phyloP scores from a whole-genome alignment of 2,329 filamentous ascomycete species.

The Coleophoma eucalyptorum region DNA sequence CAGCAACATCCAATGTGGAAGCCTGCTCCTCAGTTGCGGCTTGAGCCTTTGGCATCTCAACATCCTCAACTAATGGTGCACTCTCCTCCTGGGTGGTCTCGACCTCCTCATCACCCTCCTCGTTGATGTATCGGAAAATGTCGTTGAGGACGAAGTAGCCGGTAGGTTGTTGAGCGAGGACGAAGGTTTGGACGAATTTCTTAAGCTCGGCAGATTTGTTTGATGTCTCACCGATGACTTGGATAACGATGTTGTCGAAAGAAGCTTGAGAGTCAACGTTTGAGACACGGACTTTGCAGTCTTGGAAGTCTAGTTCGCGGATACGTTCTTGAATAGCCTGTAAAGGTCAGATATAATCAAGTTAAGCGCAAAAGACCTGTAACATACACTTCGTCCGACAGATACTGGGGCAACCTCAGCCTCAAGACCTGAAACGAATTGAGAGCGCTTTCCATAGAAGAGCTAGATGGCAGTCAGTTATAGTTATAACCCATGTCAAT shows the following conservation, averaged over 20 bases:
- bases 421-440: constrained; percentile 90
- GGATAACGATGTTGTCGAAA: constrained; percentile 90
- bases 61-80: constrained; percentile 22
- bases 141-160: constrained; percentile 99
- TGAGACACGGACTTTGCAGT: constrained; percentile 96
- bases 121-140: constrained; percentile 90
- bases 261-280: constrained; percentile 97
- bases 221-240: constrained; percentile 96
- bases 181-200: constrained; percentile 97
- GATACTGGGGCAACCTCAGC: constrained; percentile 84
- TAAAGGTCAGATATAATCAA: constrained; percentile 12
- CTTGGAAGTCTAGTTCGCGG: constrained; percentile 87
- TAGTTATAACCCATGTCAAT: neutral
- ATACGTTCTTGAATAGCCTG: constrained; percentile 94
- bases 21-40: constrained; percentile 28
- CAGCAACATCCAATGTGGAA: constrained; percentile 38
- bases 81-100: constrained; percentile 31
- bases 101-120: constrained; percentile 72
- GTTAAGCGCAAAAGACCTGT: constrained; percentile 2
- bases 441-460: constrained; percentile 94
- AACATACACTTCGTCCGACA: constrained; percentile 78
- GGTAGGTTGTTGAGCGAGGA: constrained; percentile 91
- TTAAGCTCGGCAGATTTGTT: constrained; percentile 88
- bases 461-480: constrained; percentile 45
- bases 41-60: constrained; percentile 28